Evolutionary conservation across 2,329 filamentous ascomycete species (phyloP).

Genomic region (Triangularia verruculosa): DNA sequence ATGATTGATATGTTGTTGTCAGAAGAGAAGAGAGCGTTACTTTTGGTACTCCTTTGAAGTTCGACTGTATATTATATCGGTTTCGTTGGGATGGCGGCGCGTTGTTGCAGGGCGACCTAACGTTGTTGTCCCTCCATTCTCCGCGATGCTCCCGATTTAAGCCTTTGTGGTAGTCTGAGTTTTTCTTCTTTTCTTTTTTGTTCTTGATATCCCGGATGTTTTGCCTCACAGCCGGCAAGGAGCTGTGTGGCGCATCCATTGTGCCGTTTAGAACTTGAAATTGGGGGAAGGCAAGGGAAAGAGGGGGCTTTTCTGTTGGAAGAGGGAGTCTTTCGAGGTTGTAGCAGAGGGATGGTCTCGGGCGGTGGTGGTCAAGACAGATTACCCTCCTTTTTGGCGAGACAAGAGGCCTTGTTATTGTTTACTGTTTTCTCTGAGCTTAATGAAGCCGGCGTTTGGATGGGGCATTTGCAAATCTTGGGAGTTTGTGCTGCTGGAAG

Average conservation of each 20-base stretch:
- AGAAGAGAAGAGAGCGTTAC: background rate
- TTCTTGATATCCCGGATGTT: conserved; percentile 23
- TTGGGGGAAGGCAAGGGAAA: background rate
- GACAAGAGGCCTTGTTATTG: conserved; percentile 4
- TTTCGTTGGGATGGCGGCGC: background rate
- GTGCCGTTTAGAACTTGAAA: background rate
- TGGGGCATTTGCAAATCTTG: conserved; percentile 7
- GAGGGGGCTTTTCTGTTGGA: background rate
- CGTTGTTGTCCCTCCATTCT: background rate
- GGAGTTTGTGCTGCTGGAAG: background rate
- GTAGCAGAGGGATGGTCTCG: background rate
- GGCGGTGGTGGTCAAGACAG: conserved; percentile 12
- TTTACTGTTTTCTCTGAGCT: conserved; percentile 30
- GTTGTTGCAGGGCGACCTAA: background rate
- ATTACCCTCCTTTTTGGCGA: conserved; percentile 13
- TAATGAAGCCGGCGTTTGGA: conserved; percentile 14
- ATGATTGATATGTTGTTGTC: conserved; percentile 8
- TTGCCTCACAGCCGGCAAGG: conserved; percentile 7
- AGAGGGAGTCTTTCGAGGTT: background rate
- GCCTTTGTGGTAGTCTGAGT: background rate
- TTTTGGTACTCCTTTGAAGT: background rate
- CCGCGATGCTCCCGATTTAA: background rate
- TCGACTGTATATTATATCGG: conserved; percentile 16
- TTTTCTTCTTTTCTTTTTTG: conserved; percentile 5
- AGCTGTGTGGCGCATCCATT: background rate